A percentile compares a stretch with the other conserved stretches of the same genome.
phyloP scores from a whole-genome alignment of 345 rosid species.

The Chamaenerion angustifolium region DNA sequence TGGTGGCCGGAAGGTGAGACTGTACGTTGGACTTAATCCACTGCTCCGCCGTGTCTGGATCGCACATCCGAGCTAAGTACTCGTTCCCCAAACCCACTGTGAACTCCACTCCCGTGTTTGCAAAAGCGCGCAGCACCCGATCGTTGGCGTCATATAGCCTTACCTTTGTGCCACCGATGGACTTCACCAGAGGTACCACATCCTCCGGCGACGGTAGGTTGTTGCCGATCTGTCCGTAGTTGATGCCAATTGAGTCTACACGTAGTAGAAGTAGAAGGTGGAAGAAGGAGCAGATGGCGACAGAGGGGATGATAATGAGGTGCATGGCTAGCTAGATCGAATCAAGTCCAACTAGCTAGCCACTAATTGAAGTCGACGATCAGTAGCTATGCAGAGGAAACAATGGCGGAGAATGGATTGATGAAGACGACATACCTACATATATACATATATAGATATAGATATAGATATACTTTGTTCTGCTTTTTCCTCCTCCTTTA shows the following conservation, averaged over 20 bases:
- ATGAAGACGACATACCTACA: no score
- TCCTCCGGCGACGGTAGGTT: slow-evolving; percentile 63
- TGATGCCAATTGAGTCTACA: slow-evolving; percentile 58
- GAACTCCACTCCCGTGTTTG: slow-evolving; percentile 63
- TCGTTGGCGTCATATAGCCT: slow-evolving; percentile 91
- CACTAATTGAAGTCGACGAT: no score
- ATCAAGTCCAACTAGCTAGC: no score
- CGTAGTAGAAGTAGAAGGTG: slow-evolving; percentile 10
- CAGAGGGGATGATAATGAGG: no score
- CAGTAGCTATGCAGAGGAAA: no score
- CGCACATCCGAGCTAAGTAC: slow-evolving; percentile 41
- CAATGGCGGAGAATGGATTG: no score
- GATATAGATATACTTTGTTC: no score
- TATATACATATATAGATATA: no score
- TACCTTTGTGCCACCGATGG: slow-evolving; percentile 71
- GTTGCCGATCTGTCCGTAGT: slow-evolving; percentile 86
- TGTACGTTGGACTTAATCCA: slow-evolving; percentile 74
- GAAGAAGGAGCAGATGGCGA: not conserved
- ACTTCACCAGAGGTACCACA: slow-evolving; percentile 63
- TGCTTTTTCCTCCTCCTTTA: no score
- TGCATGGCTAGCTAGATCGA: no score
- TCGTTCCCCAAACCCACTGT: slow-evolving; percentile 70
- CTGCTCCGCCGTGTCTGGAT: slow-evolving; percentile 36
- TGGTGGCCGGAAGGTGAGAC: slow-evolving; percentile 59
- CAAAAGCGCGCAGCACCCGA: slow-evolving; percentile 58